These are phyloP conservation scores for Lagenaria siceraria DNA, from an alignment of 306 rosid genomes.

Conservation along the genomic window DNA sequence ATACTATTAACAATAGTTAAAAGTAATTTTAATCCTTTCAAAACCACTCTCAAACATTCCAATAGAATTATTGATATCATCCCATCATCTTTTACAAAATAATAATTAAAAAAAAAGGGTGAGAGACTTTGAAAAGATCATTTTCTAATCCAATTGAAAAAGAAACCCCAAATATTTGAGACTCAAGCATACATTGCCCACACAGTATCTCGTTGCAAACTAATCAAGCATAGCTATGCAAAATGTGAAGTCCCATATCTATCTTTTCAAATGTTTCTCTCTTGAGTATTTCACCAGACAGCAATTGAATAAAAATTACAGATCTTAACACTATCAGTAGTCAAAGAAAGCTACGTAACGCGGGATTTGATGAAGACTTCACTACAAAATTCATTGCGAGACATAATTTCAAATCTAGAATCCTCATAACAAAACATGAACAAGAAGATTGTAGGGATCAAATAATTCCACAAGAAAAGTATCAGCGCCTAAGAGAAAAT, in stretches of 20 bases:
- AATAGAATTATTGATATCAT: too few relatives aligned
- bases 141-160: too few relatives aligned
- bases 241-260: too few relatives aligned
- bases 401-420: neutral
- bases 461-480: neutral
- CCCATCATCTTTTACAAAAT: too few relatives aligned
- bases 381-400: neutral
- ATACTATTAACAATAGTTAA: too few relatives aligned
- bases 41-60: too few relatives aligned
- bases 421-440: neutral
- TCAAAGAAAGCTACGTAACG: neutral
- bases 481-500: neutral
- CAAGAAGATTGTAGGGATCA: neutral
- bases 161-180: too few relatives aligned
- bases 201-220: neutral
- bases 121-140: too few relatives aligned
- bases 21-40: too few relatives aligned
- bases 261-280: neutral
- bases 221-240: neutral
- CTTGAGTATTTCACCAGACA: neutral
- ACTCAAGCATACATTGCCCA: neutral
- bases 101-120: too few relatives aligned
- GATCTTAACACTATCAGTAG: neutral
- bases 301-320: neutral
- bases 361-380: neutral